A percentile compares a stretch with the other conserved stretches of the same genome.
These are phyloP conservation scores for Musa acuminata DNA, from an alignment of 176 grass and related monocot genomes.

Conservation along the genomic window DNA sequence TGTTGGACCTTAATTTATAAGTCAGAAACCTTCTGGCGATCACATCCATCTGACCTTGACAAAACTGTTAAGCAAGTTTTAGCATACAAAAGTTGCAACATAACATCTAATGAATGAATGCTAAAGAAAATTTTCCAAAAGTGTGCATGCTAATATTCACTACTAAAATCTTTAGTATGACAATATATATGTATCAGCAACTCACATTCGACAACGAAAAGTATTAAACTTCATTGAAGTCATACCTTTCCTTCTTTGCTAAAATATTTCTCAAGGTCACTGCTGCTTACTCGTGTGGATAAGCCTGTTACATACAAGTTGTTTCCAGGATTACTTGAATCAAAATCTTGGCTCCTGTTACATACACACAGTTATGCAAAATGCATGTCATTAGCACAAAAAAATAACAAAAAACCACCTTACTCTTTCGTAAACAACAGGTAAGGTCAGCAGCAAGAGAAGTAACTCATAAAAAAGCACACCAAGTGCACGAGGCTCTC, in stretches of 20 bases:
- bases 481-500: no score
- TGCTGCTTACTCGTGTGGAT: slow-evolving; percentile 59
- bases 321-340: slow-evolving; percentile 69
- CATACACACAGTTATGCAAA: slow-evolving; percentile 22
- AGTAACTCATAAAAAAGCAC: neutral
- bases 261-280: slow-evolving; percentile 79
- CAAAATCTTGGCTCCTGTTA: slow-evolving; percentile 39
- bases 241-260: slow-evolving; percentile 81
- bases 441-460: neutral
- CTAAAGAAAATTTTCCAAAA: neutral
- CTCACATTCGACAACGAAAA: slow-evolving; percentile 7
- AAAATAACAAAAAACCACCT: neutral
- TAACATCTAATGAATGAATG: neutral
- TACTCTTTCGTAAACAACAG: neutral
- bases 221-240: neutral
- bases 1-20: slow-evolving; percentile 5
- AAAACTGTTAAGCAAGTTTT: neutral
- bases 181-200: neutral
- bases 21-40: no score
- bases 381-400: neutral
- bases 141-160: neutral
- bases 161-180: neutral
- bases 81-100: no score
- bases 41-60: neutral
- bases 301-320: slow-evolving; percentile 95